Conservation (phyloP, 2,329 filamentous ascomycete genomes). For the Nannizziopsis barbatae region DNA sequence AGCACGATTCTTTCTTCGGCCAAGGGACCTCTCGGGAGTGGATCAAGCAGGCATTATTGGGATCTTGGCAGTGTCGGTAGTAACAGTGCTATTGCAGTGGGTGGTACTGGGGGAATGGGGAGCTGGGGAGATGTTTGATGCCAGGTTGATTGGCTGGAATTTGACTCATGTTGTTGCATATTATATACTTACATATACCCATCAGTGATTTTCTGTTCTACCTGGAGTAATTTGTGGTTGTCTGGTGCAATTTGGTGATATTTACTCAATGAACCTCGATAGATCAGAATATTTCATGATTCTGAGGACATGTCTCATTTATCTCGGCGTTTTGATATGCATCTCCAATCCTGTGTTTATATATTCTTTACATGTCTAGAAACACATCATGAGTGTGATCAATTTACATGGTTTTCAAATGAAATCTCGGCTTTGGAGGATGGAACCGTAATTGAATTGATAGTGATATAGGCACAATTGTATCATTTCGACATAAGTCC, state of each 20-base stretch:
- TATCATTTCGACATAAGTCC: constrained; percentile 8
- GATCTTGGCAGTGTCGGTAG: constrained; percentile 74
- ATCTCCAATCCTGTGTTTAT: too few species aligned
- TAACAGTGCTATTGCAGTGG: constrained; percentile 58
- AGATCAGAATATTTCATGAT: too few species aligned
- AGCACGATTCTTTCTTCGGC: constrained; percentile 51
- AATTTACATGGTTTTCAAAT: background rate
- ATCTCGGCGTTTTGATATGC: too few species aligned
- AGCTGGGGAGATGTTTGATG: constrained; percentile 63
- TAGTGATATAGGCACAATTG: constrained; percentile 5
- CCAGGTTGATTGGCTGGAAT: background rate
- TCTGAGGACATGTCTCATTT: too few species aligned
- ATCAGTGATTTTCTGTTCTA: background rate
- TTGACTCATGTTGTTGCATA: background rate
- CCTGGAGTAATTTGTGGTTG: too few species aligned
- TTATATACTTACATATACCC: background rate
- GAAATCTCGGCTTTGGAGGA: background rate
- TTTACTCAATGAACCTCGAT: too few species aligned
- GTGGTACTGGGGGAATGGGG: constrained; percentile 56
- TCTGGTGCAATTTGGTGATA: too few species aligned
- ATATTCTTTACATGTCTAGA: too few species aligned
- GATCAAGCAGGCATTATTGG: constrained; percentile 80
- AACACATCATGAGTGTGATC: too few species aligned
- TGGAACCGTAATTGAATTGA: constrained; percentile 5
- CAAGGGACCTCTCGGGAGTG: constrained; percentile 44